Evolutionary conservation across 768 basidiomycete genomes (phyloP).

Genomic region (Auriscalpium vulgare): DNA sequence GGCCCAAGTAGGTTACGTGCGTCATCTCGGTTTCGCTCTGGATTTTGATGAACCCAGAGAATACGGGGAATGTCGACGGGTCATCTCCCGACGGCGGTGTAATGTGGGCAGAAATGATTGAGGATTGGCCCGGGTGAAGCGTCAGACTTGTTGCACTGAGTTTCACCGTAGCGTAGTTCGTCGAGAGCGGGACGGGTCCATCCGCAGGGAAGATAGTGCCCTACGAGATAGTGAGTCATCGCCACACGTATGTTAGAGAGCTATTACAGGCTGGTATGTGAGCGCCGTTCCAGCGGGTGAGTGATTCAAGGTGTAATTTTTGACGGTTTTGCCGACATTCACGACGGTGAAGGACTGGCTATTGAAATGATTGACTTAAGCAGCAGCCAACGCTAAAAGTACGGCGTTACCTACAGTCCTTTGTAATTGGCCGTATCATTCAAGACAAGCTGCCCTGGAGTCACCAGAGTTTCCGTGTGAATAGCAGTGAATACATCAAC

Average conservation of each 20-base stretch:
- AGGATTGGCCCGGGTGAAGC: constrained; percentile 34
- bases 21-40: constrained; percentile 27
- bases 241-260: background rate
- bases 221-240: constrained; percentile 17
- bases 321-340: constrained; percentile 36
- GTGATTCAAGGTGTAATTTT: constrained; percentile 42
- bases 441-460: constrained; percentile 48
- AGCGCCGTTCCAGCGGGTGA: constrained; percentile 50
- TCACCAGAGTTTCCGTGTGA: constrained; percentile 40
- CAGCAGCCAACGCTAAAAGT: background rate
- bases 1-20: constrained; percentile 41
- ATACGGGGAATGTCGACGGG: constrained; percentile 42
- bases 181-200: constrained; percentile 45
- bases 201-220: constrained; percentile 32
- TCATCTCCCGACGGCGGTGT: constrained; percentile 36
- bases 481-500: constrained; percentile 48
- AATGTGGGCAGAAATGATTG: constrained; percentile 36
- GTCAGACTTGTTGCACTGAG: constrained; percentile 39
- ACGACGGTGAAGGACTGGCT: constrained; percentile 44
- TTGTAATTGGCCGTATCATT: constrained; percentile 58
- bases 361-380: background rate
- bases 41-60: constrained; percentile 48
- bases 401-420: constrained; percentile 26
- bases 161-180: constrained; percentile 35
- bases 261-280: constrained; percentile 34